phyloP scores from a whole-genome alignment of 2,329 filamentous ascomycete genomes.

The Spiromastix sp. region DNA sequence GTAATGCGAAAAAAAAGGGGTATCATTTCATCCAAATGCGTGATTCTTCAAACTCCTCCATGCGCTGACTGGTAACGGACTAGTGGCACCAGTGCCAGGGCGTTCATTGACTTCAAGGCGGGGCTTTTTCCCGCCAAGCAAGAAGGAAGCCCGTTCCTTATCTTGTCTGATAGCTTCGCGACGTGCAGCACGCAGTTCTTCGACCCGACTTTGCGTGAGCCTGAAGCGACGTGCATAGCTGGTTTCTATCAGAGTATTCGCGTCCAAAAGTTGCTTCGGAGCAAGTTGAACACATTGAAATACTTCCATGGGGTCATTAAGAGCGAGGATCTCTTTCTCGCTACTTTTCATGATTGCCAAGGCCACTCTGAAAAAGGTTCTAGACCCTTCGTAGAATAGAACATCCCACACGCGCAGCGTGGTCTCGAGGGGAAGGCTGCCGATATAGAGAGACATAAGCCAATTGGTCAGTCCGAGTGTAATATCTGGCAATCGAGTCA shows the following conservation, averaged over 20 bases:
- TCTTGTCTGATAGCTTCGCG: conserved; percentile 39
- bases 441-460: conserved; percentile 97
- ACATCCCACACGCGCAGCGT: conserved; percentile 90
- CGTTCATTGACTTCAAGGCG: conserved; percentile 5
- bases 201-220: conserved; percentile 71
- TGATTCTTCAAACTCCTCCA: conserved; percentile 12
- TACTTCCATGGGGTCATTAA: conserved; percentile 85
- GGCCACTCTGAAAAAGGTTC: conserved; percentile 85
- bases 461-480: conserved; percentile 88
- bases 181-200: conserved; percentile 61
- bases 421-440: conserved; percentile 81
- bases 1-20: conserved; percentile 10
- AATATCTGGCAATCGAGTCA: conserved; percentile 66
- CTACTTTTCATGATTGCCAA: conserved; percentile 84
- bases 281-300: conserved; percentile 88
- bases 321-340: conserved; percentile 66
- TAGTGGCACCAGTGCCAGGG: conserved; percentile 6
- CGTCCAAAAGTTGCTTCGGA: conserved; percentile 70
- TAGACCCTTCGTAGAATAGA: conserved; percentile 91
- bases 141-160: conserved; percentile 29
- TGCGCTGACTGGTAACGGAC: conserved; percentile 6
- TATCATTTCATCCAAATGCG: conserved; percentile 15
- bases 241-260: conserved; percentile 69
- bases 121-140: conserved; percentile 8
- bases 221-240: conserved; percentile 73